Percentiles rank a stretch among this genome's conserved stretches.
phyloP scores from a whole-genome alignment of 2,329 filamentous ascomycete genomes.

The Juglanconis sp. region DNA sequence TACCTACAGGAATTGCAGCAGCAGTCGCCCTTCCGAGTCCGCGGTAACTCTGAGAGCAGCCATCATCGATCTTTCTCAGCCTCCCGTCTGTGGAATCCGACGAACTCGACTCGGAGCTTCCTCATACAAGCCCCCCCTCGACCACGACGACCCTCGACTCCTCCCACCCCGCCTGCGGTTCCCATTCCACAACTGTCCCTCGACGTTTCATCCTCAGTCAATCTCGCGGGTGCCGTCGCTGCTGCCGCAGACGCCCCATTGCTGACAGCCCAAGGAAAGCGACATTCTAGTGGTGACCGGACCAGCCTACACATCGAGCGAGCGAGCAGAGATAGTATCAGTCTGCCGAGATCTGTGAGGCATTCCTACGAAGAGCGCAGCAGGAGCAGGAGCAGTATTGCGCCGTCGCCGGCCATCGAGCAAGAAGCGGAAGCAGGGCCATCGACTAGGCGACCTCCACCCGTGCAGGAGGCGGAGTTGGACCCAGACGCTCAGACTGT shows the following conservation, averaged over 20 bases:
- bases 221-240: slow-evolving; percentile 36
- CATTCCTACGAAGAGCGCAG: slow-evolving; percentile 49
- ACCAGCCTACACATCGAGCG: slow-evolving; percentile 52
- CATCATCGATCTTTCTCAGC: slow-evolving; percentile 39
- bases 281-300: slow-evolving; percentile 41
- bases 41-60: slow-evolving; percentile 28
- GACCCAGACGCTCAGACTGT: slow-evolving; percentile 29
- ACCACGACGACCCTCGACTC: slow-evolving; percentile 50
- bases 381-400: slow-evolving; percentile 25
- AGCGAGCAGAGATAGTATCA: slow-evolving; percentile 46
- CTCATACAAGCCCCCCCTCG: slow-evolving; percentile 24
- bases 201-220: slow-evolving; percentile 33
- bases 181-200: slow-evolving; percentile 46
- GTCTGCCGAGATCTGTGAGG: slow-evolving; percentile 51
- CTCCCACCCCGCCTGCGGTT: slow-evolving; percentile 46
- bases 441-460: slow-evolving; percentile 7
- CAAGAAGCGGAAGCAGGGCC: slow-evolving; percentile 20
- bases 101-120: slow-evolving; percentile 54
- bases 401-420: slow-evolving; percentile 27
- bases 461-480: slow-evolving; percentile 19
- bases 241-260: slow-evolving; percentile 49
- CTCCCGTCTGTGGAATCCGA: slow-evolving; percentile 58
- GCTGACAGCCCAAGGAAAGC: slow-evolving; percentile 48
- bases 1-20: slow-evolving; percentile 13
- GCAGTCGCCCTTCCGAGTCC: slow-evolving; percentile 44